Percentiles rank a stretch among this genome's conserved stretches.
These are phyloP conservation scores for Paecilomyces formosus DNA, from an alignment of 2,329 filamentous ascomycete genomes.

Conservation along the genomic window DNA sequence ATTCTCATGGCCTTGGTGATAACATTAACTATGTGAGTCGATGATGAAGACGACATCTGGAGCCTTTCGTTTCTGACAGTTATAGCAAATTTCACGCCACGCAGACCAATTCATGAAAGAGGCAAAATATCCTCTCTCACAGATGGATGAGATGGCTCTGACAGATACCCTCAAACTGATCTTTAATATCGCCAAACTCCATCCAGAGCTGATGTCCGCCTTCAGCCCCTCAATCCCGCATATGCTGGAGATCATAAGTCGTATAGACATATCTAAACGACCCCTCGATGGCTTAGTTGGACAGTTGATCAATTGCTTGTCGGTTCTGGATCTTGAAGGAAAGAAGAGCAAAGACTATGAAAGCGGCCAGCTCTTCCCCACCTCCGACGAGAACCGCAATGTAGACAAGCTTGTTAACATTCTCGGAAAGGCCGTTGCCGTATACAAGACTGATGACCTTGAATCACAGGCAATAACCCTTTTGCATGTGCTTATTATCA, in stretches of 20 bases:
- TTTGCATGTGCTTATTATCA: slow-evolving; percentile 61
- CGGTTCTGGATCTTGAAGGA: slow-evolving; percentile 65
- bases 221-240: slow-evolving; percentile 64
- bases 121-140: slow-evolving; percentile 23
- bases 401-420: slow-evolving; percentile 61
- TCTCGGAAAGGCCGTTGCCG: slow-evolving; percentile 57
- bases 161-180: slow-evolving; percentile 78
- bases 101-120: slow-evolving; percentile 47
- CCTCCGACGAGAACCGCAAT: slow-evolving; percentile 51
- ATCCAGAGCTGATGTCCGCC: slow-evolving; percentile 50
- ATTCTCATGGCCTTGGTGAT: slow-evolving; percentile 59
- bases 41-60: neutral
- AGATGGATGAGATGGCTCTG: slow-evolving; percentile 69
- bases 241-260: slow-evolving; percentile 62
- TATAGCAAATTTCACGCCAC: slow-evolving; percentile 61
- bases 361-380: slow-evolving; percentile 58
- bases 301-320: slow-evolving; percentile 68
- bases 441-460: slow-evolving; percentile 61
- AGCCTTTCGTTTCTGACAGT: slow-evolving; percentile 10
- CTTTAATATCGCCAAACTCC: slow-evolving; percentile 79
- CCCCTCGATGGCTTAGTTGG: slow-evolving; percentile 67
- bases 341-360: slow-evolving; percentile 41
- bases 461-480: slow-evolving; percentile 66
- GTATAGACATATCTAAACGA: slow-evolving; percentile 52
- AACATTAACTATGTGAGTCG: slow-evolving; percentile 50